Base-by-base conservation (phyloP, 352 stramenopile genomes). In the Phytopythium delawarense region DNA sequence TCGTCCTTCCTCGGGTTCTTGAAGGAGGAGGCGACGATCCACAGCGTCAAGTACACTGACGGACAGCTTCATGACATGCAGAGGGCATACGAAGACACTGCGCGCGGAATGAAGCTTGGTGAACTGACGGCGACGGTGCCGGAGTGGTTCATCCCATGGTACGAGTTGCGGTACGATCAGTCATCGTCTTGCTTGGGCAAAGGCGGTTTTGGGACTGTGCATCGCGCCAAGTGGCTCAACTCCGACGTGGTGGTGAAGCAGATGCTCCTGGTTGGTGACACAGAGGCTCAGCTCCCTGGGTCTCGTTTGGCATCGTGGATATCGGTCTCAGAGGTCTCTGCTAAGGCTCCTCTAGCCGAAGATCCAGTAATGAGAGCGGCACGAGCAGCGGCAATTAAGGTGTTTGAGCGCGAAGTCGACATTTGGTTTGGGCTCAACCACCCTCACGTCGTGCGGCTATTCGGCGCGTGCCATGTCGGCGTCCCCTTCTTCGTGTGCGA, bases 381-480 rank as follows among this genome's bases (percentile, higher is more conserved):
- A 28, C 23, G 16, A 20, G 13, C 11, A 12, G 49, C 37, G 15
- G 28, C n/a, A 8, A 20, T n/a, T 28, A 13, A 25, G 30, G 42
- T 56, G 49, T 56, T 56, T 7, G 7, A 40, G 49, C 25, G 16
- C 28, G 49, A 56, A 13, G 28, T 35, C 4, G 15, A 40, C 13
- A 56, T 56, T 40, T 56, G 49, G 49, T 56, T 56, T 12, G 28
- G 28, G 0, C 18, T 56, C 7, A 56, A 28, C 7, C 92, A 98
- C 66, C 76, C 75, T 12, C 94, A 96, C 67, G 73, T 98, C 48
- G 78, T 98, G 0, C 69, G 80, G 21, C 82, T 98, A 69, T 70
- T 71, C 34, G 74, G 68, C 2, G 67, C 67, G 2, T 73, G 66
- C 12, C 64, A 79, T 20, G 28, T 74, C n/a, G 34, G 50, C 0